Base-by-base conservation (phyloP, 441 rosid species). In the Corymbia citriodora region DNA sequence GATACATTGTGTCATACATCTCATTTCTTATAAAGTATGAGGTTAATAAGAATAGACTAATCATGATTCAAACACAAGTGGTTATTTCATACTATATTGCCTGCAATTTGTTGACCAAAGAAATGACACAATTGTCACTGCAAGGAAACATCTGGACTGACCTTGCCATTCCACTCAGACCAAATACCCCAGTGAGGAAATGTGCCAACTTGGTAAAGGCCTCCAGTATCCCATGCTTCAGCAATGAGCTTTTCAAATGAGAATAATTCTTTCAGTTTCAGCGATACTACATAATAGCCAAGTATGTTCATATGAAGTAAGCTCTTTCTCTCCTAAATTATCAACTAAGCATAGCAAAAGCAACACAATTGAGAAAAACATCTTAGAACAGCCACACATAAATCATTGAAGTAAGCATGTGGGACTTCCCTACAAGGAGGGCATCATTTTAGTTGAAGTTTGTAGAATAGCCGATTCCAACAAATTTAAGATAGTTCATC, bases 91-190 rank as follows among this genome's bases (percentile, higher is more conserved):
- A 79, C 85, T 11, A 45, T 7, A 40, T 45, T 79, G 52, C 52
- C 85, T 14, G 17, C 52, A 79, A 3, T 79, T 79, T 79, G 52
- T 45, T 79, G 85, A 79, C 52, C 17, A 79, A 79, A 74, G 48
- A 23, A 40, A 45, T 9, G 12, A 19, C 85, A 7, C 8, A 17
- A 79, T 40, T 40, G n/a, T 79, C 85, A 79, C 85, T 79, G 52
- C n/a, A 40, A 79, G 29, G 57, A 10, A 91, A 55, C 79, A 90
- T 87, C 81, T 54, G 63, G 87, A 92, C 96, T 92, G 88, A 98
- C 99, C 99, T 98, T 97, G 88, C 99, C 99, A 91, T 98, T 98
- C 99, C 99, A 98, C 91, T 98, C 99, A 31, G 99, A 98, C 99
- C 99, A 98, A 90, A 96, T 94, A 74, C 97, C 95, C 99, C 99